Evolutionary conservation across 805 yeast genomes (phyloP).

Genomic region (Yamadazyma endophytica): DNA sequence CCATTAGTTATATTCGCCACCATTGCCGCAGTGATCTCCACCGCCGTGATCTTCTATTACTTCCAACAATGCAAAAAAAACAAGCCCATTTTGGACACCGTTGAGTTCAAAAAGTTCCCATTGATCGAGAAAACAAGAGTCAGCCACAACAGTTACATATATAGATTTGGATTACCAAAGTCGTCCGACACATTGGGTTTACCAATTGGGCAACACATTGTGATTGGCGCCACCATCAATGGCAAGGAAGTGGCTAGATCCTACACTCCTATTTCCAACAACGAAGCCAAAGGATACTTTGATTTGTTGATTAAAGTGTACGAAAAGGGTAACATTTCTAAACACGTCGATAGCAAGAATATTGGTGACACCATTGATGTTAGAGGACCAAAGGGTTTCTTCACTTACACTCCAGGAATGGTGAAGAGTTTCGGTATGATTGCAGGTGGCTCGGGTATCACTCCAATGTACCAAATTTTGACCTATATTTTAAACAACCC

Average conservation of each 20-base stretch:
- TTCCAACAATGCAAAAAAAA: conserved; percentile 31
- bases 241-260: conserved; percentile 82
- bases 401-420: conserved; percentile 78
- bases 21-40: conserved; percentile 31
- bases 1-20: conserved; percentile 39
- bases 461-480: conserved; percentile 93
- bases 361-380: conserved; percentile 77
- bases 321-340: conserved; percentile 80
- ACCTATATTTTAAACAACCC: conserved; percentile 77
- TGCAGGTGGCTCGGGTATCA: conserved; percentile 95
- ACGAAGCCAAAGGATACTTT: conserved; percentile 74
- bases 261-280: conserved; percentile 85
- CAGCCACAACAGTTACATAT: conserved; percentile 76
- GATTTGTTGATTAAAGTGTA: conserved; percentile 84
- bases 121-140: conserved; percentile 71
- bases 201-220: conserved; percentile 93
- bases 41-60: conserved; percentile 30
- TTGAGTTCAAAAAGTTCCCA: conserved; percentile 73
- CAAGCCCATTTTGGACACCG: conserved; percentile 57
- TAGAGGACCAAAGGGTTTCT: conserved; percentile 89
- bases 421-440: conserved; percentile 76
- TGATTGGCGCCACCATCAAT: conserved; percentile 68
- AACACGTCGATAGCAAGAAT: conserved; percentile 62
- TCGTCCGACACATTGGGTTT: conserved; percentile 74
- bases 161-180: conserved; percentile 79